Evolutionary conservation across 352 stramenopile species (phyloP).

Genomic region (Pythium rhizo-oryzae): DNA sequence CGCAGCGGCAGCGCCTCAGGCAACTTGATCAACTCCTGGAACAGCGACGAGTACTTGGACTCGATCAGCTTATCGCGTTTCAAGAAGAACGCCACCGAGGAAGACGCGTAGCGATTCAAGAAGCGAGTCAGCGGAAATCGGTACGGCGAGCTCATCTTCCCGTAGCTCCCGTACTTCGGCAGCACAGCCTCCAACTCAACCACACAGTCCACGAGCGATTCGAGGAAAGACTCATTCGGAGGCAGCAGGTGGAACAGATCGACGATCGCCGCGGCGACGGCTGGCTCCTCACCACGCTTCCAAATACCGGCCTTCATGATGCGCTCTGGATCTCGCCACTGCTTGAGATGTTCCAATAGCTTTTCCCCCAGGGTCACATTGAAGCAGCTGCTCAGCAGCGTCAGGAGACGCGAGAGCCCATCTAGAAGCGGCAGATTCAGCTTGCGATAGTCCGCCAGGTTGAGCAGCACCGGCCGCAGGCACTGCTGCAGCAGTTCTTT

Average conservation of each 20-base stretch:
- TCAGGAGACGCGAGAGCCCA: conserved; percentile 93
- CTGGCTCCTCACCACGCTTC: conserved; percentile 94
- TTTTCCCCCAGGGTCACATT: conserved; percentile 98
- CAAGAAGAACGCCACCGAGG: conserved; percentile 87
- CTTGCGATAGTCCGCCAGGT: conserved; percentile 96
- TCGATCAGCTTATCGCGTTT: conserved; percentile 84
- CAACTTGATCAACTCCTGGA: conserved; percentile 93
- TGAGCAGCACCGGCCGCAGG: conserved; percentile 95
- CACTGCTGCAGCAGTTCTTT: conserved; percentile 97
- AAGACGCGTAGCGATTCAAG: conserved; percentile 91
- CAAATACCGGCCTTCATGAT: conserved; percentile 93
- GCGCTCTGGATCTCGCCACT: conserved; percentile 91
- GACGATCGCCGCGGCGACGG: conserved; percentile 95
- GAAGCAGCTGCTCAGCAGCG: conserved; percentile 96
- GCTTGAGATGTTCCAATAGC: conserved; percentile 95
- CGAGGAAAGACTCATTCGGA: conserved; percentile 94
- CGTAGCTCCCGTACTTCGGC: conserved; percentile 89
- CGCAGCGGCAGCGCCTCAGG: conserved; percentile 88
- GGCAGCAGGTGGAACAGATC: conserved; percentile 97
- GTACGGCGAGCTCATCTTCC: conserved; percentile 92
- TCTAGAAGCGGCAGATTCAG: conserved; percentile 96
- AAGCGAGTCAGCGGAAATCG: conserved; percentile 92
- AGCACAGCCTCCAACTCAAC: conserved; percentile 94
- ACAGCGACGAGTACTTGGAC: conserved; percentile 92
- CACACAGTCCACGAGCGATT: conserved; percentile 95